A percentile compares a stretch with the other conserved stretches of the same genome.
Conservation (phyloP, 2,329 filamentous ascomycete species). For the Chaetomium sp. region DNA sequence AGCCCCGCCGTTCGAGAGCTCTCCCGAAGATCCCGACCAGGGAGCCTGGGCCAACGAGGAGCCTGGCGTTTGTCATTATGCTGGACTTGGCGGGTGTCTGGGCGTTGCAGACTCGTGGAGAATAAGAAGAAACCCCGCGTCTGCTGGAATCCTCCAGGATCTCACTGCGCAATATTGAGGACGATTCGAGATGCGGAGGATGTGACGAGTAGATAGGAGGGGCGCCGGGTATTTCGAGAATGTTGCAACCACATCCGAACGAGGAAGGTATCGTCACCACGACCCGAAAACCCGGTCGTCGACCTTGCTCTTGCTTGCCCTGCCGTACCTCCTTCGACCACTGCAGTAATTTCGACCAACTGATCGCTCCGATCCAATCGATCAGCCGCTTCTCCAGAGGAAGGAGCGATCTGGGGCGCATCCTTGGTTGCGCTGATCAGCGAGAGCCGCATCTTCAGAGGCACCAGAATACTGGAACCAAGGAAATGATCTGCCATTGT, state of each 20-base stretch:
- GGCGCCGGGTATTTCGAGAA: conserved; percentile 14
- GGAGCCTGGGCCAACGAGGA: conserved; percentile 8
- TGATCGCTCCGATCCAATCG: not conserved
- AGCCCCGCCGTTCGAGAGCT: conserved; percentile 6
- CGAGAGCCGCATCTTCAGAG: not conserved
- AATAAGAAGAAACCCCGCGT: conserved; percentile 16
- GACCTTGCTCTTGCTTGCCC: not conserved
- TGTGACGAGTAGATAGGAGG: not conserved
- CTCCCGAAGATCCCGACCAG: conserved; percentile 2
- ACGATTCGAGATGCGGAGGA: not conserved
- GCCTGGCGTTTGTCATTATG: conserved; percentile 11
- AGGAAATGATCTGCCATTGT: conserved; percentile 8
- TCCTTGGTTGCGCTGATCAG: conserved; percentile 1
- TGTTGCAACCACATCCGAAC: conserved; percentile 11
- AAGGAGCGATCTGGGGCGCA: not conserved
- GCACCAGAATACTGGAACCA: not conserved
- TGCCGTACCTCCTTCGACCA: not conserved
- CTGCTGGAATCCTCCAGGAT: conserved; percentile 4
- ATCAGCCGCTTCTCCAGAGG: not conserved
- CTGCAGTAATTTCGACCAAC: not conserved
- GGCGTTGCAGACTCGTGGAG: conserved; percentile 1
- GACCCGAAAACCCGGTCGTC: conserved; percentile 20
- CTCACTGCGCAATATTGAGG: not conserved
- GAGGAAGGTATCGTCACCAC: conserved; percentile 21
- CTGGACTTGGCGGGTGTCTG: not conserved